phyloP scores from a whole-genome alignment of 345 rosid species.

The Aethionema arabicum region DNA sequence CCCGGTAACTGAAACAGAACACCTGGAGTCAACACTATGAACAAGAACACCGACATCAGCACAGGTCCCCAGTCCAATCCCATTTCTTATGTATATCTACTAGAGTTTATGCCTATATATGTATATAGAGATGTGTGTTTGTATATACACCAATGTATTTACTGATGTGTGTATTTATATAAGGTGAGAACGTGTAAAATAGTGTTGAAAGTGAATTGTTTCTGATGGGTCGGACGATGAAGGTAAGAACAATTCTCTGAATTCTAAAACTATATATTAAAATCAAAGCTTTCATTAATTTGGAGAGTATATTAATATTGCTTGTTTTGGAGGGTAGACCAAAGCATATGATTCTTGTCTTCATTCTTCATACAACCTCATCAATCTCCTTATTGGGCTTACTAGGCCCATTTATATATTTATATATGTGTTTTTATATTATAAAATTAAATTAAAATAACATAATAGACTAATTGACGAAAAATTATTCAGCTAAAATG shows the following conservation, averaged over 20 bases:
- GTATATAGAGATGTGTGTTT: neutral
- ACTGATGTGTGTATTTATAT: neutral
- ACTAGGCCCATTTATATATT: too few relatives aligned
- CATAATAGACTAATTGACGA: too few relatives aligned
- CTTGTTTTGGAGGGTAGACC: constrained; percentile 14
- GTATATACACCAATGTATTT: neutral
- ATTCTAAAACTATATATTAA: constrained; percentile 26
- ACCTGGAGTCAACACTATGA: constrained; percentile 58
- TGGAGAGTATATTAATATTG: constrained; percentile 6
- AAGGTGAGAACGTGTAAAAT: constrained; percentile 3
- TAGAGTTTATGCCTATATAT: constrained; percentile 11
- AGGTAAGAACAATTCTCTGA: constrained; percentile 31
- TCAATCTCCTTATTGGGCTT: too few relatives aligned
- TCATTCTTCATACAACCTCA: neutral
- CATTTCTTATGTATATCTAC: constrained; percentile 32
- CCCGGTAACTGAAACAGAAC: constrained; percentile 65
- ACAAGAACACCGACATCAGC: constrained; percentile 52
- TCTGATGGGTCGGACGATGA: constrained; percentile 20
- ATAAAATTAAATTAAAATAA: too few relatives aligned
- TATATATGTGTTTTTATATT: too few relatives aligned
- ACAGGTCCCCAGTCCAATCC: constrained; percentile 66
- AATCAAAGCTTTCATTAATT: neutral
- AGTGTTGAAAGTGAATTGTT: constrained; percentile 19
- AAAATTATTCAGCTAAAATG: too few relatives aligned
- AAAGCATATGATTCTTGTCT: constrained; percentile 22